Conservation (phyloP, 495 filamentous ascomycete species). For the Viridothelium virens region DNA sequence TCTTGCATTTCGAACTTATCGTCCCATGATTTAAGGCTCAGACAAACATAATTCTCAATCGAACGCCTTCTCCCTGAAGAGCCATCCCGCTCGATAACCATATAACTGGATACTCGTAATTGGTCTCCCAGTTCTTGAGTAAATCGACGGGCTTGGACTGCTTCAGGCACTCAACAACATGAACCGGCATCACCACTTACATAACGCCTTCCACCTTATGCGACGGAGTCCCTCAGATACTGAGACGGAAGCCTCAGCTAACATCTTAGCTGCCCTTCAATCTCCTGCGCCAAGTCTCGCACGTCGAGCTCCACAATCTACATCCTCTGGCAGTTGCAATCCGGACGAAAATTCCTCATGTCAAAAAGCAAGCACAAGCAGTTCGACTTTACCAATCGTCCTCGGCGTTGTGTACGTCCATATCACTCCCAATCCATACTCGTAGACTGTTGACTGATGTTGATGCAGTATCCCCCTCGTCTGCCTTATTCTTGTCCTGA, state of each 20-base stretch:
- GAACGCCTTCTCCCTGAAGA: background rate
- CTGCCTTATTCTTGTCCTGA: conserved; percentile 55
- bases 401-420: conserved; percentile 72
- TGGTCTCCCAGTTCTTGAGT: background rate
- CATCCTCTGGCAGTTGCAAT: conserved; percentile 18
- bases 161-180: background rate
- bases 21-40: background rate
- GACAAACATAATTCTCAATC: background rate
- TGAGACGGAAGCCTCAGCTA: background rate
- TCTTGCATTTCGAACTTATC: conserved; percentile 12
- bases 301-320: conserved; percentile 5
- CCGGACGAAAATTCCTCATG: conserved; percentile 24
- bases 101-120: background rate
- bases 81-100: background rate
- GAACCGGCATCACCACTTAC: background rate
- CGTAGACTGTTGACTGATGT: conserved; percentile 27
- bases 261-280: conserved; percentile 11
- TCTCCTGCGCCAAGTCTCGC: conserved; percentile 2
- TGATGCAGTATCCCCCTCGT: conserved; percentile 64
- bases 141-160: background rate
- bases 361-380: conserved; percentile 22
- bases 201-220: background rate
- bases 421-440: background rate
- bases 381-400: conserved; percentile 66
- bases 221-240: background rate